These are phyloP conservation scores for Fraxinus cuspidata DNA, from an alignment of 257 asterid species.

Conservation along the genomic window DNA sequence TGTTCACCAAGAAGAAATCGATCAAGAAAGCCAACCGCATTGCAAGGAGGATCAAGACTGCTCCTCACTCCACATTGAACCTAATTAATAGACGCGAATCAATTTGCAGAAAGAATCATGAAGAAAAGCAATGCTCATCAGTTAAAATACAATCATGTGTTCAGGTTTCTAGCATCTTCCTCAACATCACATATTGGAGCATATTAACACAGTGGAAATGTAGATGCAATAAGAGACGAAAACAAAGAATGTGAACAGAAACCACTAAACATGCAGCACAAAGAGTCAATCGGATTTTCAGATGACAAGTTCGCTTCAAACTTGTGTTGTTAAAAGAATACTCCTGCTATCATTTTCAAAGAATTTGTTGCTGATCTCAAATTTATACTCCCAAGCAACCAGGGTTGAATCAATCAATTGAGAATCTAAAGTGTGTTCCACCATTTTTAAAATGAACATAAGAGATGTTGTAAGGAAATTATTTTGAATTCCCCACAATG, in stretches of 20 bases:
- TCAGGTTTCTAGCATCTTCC: background rate
- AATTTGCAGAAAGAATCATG: background rate
- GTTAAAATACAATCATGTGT: background rate
- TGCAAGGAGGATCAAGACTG: slow-evolving; percentile 91
- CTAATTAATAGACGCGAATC: slow-evolving; percentile 37
- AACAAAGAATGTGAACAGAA: background rate
- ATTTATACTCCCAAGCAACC: background rate
- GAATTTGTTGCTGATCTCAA: background rate
- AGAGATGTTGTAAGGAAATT: slow-evolving; percentile 1
- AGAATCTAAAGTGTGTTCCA: slow-evolving; percentile 1
- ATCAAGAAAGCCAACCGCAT: slow-evolving; percentile 85
- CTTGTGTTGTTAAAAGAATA: background rate
- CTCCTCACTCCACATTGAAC: slow-evolving; percentile 80
- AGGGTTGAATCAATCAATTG: background rate
- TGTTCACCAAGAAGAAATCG: slow-evolving; percentile 71
- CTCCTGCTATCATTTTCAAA: background rate
- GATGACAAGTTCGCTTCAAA: background rate
- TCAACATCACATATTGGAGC: background rate
- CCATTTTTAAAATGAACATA: slow-evolving; percentile 7
- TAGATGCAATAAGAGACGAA: background rate
- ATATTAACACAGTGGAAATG: background rate
- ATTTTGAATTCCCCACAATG: background rate
- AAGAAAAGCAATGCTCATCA: background rate
- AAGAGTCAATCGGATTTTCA: background rate
- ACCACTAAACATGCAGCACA: background rate